Evolutionary conservation across 148 eudicot species (phyloP), one percentile per base, ranked within the genome.

Genomic region (Amaranthus palmeri): DNA sequence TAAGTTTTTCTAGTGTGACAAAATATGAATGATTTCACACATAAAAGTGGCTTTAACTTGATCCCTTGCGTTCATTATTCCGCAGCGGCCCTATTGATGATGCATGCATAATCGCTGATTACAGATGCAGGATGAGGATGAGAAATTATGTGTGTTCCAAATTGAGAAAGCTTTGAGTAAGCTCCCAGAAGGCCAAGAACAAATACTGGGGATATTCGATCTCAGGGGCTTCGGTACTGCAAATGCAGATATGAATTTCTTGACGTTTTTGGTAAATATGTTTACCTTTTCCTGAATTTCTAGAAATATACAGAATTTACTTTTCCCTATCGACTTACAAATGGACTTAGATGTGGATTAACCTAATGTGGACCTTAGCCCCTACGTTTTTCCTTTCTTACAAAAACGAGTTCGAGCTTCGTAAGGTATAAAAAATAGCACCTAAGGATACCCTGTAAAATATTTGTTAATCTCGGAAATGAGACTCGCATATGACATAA

Each of bases 151-250:
- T 75, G 93, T 88, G 54, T 90, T 83, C 82, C 78, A 84, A 75
- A 80, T 95, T 47, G 99, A 95, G 87, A 92, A 90, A 86, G 97
- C 97, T 59, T 77, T 92, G 78, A 84, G 88, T 75, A 88, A 78
- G 83, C 88, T 88, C 47, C 99, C 97, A 68, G 81, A 78, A 68
- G 96, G 96, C 59, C 85, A 85, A 82, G 83, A 92, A 61, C 86
- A 95, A 45, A 85, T 95, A 69, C 92, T 90, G 68, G 89, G 77
- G 56, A 82, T 95, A 81, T 53, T 95, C 69, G 99, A 95, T 74
- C 97, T 95, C 36, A 85, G 96, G 47, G 90, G 92, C 68, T 95
- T 89, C 79, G 79, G 89, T 71, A 64, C 84, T 46, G 79, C 86
- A 61, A 92, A 95, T 82, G 89, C 91, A 13, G 99, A 95, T 84